Evolutionary conservation across 2,329 filamentous ascomycete genomes (phyloP).

Genomic region (Neonectria punicea): DNA sequence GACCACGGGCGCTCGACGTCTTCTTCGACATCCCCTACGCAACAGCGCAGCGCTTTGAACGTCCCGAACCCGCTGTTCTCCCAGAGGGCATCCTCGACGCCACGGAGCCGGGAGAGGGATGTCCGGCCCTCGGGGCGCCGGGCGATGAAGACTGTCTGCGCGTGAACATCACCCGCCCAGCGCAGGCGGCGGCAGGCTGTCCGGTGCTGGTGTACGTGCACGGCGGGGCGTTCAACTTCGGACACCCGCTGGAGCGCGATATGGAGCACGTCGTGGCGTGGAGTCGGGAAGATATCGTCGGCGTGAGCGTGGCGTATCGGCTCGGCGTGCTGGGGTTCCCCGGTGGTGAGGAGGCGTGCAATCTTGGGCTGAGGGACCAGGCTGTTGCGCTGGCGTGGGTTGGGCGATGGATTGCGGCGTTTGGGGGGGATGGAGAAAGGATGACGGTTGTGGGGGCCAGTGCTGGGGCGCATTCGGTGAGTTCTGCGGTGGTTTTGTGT

Average conservation of each 20-base stretch:
- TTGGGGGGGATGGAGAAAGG: conserved; percentile 68
- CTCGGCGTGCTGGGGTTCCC: conserved; percentile 77
- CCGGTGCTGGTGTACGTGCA: conserved; percentile 70
- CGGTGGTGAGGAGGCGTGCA: conserved; percentile 64
- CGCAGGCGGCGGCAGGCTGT: conserved; percentile 36
- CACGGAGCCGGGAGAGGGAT: conserved; percentile 46
- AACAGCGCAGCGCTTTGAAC: conserved; percentile 58
- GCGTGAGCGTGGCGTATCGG: conserved; percentile 71
- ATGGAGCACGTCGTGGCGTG: conserved; percentile 71
- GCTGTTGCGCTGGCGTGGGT: conserved; percentile 69
- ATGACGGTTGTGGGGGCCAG: conserved; percentile 71
- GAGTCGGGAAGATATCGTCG: conserved; percentile 62
- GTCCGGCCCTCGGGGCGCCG: not conserved
- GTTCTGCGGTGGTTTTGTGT: conserved; percentile 27
- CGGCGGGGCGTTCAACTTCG: conserved; percentile 70
- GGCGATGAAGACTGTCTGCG: conserved; percentile 62
- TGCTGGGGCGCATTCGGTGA: conserved; percentile 71
- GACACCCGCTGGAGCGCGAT: conserved; percentile 64
- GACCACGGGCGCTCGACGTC: conserved; percentile 56
- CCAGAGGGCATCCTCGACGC: conserved; percentile 45
- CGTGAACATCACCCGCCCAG: conserved; percentile 60
- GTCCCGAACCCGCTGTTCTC: conserved; percentile 39
- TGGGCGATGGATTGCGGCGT: conserved; percentile 65
- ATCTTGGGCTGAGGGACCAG: conserved; percentile 73
- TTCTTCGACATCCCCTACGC: conserved; percentile 64